Evolutionary conservation across 306 rosid species (phyloP).

Genomic region (Crotalaria pallida): DNA sequence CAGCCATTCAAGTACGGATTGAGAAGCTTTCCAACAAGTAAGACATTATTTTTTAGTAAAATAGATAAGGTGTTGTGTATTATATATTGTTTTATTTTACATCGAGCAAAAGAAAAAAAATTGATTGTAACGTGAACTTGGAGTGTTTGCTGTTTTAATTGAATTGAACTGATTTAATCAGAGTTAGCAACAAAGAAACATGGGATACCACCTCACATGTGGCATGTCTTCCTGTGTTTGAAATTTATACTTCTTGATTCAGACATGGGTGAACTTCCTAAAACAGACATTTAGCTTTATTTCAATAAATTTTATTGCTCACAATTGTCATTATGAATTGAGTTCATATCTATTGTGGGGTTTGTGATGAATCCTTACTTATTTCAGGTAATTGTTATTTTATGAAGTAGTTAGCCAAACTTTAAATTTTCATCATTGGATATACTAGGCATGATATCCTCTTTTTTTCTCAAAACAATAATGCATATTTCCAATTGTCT

Average conservation of each 20-base stretch:
- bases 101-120: background rate
- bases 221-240: background rate
- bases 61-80: background rate
- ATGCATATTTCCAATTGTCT: background rate
- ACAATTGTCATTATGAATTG: background rate
- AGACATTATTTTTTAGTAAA: background rate
- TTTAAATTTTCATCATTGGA: background rate
- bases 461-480: no score
- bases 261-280: background rate
- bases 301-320: conserved; percentile 1
- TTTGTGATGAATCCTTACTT: conserved; percentile 5
- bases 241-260: conserved; percentile 2
- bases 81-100: background rate
- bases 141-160: background rate
- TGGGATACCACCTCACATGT: background rate
- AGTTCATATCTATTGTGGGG: background rate
- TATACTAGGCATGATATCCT: background rate
- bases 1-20: conserved; percentile 70
- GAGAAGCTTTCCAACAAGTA: conserved; percentile 83
- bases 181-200: background rate
- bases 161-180: background rate
- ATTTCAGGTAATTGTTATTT: background rate
- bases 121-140: background rate
- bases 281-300: background rate
- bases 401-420: background rate